A percentile compares a stretch with the other conserved stretches of the same genome.
phyloP scores from a whole-genome alignment of 2,329 filamentous ascomycete species.

The Ceratocystis destructans region DNA sequence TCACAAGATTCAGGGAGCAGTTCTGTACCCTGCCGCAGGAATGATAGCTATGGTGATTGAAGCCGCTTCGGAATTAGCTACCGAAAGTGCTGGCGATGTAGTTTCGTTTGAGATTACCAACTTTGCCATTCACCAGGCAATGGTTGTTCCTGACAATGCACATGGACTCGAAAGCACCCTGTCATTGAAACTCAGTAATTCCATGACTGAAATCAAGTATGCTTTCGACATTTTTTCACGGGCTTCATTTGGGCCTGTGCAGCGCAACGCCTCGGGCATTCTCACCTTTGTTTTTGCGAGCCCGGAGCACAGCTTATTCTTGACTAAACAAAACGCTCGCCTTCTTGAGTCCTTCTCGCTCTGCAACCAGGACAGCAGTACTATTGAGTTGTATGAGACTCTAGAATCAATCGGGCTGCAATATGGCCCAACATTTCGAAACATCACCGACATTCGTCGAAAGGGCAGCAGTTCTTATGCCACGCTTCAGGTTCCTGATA shows the following conservation, averaged over 20 bases:
- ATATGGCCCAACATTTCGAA: conserved; percentile 38
- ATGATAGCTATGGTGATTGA: conserved; percentile 38
- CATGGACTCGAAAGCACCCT: conserved; percentile 38
- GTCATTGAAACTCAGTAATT: conserved; percentile 28
- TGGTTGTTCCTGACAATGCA: conserved; percentile 35
- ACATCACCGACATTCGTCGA: conserved; percentile 28
- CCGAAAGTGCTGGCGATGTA: not conserved
- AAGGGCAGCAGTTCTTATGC: conserved; percentile 28
- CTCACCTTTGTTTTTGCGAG: conserved; percentile 11
- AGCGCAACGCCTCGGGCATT: conserved; percentile 29
- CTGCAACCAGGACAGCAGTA: conserved; percentile 8
- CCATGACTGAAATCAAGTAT: conserved; percentile 21
- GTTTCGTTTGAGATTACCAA: conserved; percentile 30
- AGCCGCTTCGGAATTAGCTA: conserved; percentile 31
- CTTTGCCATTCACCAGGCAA: conserved; percentile 36
- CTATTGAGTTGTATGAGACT: conserved; percentile 32
- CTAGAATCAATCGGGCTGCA: conserved; percentile 39
- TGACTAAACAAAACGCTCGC: conserved; percentile 5
- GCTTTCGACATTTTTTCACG: conserved; percentile 37
- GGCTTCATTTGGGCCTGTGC: conserved; percentile 24
- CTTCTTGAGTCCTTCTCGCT: not conserved
- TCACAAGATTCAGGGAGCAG: conserved; percentile 37
- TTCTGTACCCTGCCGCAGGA: conserved; percentile 38
- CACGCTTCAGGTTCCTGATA: conserved; percentile 35
- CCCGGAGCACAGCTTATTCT: not conserved